Percentiles rank a stretch among this genome's conserved stretches.
Conservation (phyloP, 2,329 filamentous ascomycete genomes). For the Verticillium nonalfalfae region DNA sequence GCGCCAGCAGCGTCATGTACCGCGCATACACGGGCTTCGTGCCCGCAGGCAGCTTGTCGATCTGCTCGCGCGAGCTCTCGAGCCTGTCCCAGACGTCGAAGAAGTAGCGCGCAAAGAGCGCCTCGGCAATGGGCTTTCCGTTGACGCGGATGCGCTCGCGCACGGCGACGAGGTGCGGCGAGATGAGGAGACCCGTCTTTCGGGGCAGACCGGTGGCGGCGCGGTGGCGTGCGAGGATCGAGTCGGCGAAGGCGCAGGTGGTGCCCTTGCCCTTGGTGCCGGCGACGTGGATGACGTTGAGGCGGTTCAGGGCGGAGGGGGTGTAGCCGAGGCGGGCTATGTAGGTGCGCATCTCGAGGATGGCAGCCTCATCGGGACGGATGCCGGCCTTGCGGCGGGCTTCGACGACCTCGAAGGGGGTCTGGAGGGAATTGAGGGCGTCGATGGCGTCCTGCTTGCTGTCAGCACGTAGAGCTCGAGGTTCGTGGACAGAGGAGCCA, state of each 20-base stretch:
- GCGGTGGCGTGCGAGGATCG: slow-evolving; percentile 51
- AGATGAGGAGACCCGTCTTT: slow-evolving; percentile 60
- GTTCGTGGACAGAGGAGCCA: not conserved
- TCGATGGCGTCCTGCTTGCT: slow-evolving; percentile 70
- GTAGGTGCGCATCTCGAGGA: slow-evolving; percentile 77
- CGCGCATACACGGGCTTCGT: slow-evolving; percentile 52
- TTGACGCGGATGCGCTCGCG: slow-evolving; percentile 62
- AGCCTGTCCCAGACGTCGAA: slow-evolving; percentile 61
- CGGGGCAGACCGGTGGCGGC: slow-evolving; percentile 22
- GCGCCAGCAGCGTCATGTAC: slow-evolving; percentile 59
- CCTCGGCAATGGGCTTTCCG: slow-evolving; percentile 49
- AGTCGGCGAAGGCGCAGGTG: slow-evolving; percentile 61
- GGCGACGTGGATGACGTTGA: slow-evolving; percentile 64
- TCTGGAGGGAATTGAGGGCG: slow-evolving; percentile 84
- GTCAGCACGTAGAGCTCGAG: not conserved
- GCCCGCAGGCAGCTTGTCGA: slow-evolving; percentile 16
- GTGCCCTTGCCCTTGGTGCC: slow-evolving; percentile 71
- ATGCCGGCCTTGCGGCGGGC: slow-evolving; percentile 69
- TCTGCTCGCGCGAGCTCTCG: slow-evolving; percentile 26
- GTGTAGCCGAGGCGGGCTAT: slow-evolving; percentile 72
- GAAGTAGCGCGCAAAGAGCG: slow-evolving; percentile 57
- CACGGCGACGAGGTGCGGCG: slow-evolving; percentile 61
- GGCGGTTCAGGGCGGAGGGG: slow-evolving; percentile 44
- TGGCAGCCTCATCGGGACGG: slow-evolving; percentile 59
- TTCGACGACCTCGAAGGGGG: slow-evolving; percentile 76